phyloP scores from a whole-genome alignment of 306 rosid genomes.

The Sicyos edulis region DNA sequence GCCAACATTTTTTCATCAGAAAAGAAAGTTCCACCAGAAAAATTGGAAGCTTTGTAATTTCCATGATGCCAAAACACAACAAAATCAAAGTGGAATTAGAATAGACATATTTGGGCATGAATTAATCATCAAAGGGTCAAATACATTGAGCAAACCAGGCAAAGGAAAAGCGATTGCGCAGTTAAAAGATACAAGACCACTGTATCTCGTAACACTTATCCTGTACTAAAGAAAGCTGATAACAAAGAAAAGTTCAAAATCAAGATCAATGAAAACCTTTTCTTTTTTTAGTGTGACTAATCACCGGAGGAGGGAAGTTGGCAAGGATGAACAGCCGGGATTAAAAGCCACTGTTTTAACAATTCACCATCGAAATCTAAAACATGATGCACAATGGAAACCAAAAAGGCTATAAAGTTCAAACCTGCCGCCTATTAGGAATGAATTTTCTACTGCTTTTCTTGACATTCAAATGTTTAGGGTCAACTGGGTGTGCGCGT shows the following conservation, averaged over 20 bases:
- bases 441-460: too few species aligned
- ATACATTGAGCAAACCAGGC: background rate
- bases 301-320: background rate
- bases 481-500: too few species aligned
- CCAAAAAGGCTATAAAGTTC: too few species aligned
- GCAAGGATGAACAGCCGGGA: background rate
- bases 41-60: background rate
- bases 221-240: background rate
- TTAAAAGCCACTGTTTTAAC: background rate
- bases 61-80: background rate
- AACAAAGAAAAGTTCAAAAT: background rate
- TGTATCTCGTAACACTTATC: background rate
- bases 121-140: background rate
- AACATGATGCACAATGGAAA: background rate
- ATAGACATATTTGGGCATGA: background rate
- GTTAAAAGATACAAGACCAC: background rate
- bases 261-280: background rate
- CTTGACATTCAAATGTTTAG: too few species aligned
- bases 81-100: background rate
- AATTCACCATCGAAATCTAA: background rate
- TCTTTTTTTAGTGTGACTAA: background rate
- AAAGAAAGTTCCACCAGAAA: background rate
- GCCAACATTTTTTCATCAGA: constrained; percentile 1
- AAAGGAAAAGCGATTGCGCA: background rate
- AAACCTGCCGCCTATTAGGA: too few species aligned